A percentile compares a stretch with the other conserved stretches of the same genome.
Evolutionary conservation across 305 asterid species (phyloP).

Genomic region (Euphrasia arctica): DNA sequence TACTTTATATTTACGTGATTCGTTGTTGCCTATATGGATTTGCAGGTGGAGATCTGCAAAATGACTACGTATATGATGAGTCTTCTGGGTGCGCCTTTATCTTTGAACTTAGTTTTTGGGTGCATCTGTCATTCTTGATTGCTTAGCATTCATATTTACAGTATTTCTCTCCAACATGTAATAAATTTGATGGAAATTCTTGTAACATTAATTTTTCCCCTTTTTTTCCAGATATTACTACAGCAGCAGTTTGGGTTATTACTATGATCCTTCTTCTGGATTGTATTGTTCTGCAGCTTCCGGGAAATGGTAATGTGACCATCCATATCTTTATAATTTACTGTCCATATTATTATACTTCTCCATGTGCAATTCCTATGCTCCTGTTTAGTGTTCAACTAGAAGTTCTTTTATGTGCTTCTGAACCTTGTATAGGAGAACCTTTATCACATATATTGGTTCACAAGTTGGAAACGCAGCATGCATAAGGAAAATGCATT

Average conservation of each 20-base stretch:
- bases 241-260: slow-evolving; percentile 86
- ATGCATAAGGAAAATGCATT: not conserved
- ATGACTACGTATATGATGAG: slow-evolving; percentile 77
- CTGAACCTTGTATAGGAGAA: not conserved
- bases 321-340: too few relatives aligned
- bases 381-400: not conserved
- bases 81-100: slow-evolving; percentile 64
- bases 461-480: not conserved
- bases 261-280: slow-evolving; percentile 89
- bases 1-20: slow-evolving; percentile 18
- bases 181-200: not conserved
- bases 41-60: slow-evolving; percentile 64
- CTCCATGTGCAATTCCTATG: not conserved
- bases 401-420: not conserved
- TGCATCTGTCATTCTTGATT: not conserved
- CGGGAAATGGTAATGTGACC: slow-evolving; percentile 67
- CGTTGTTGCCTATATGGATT: slow-evolving; percentile 26
- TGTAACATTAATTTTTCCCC: not conserved
- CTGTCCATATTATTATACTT: not conserved
- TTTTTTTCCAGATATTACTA: slow-evolving; percentile 70
- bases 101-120: slow-evolving; percentile 1
- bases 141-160: too few relatives aligned
- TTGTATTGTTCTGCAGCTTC: slow-evolving; percentile 78
- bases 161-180: slow-evolving; percentile 3
- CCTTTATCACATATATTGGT: not conserved